Conservation (phyloP, 768 basidiomycete species). For the Pisolithus microcarpus region DNA sequence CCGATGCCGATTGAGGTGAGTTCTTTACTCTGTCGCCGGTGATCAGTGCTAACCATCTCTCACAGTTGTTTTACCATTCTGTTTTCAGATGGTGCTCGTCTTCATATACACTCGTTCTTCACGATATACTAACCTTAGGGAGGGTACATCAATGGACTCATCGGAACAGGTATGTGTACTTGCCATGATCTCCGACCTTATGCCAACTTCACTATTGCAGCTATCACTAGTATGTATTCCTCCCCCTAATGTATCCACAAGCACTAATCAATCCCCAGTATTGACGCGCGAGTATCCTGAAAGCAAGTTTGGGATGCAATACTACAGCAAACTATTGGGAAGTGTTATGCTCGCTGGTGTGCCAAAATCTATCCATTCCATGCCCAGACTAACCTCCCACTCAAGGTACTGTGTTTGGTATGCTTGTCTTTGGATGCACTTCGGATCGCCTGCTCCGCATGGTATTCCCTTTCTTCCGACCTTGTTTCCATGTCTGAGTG, state of each 20-base stretch:
- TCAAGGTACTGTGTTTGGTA: constrained; percentile 82
- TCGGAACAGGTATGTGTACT: constrained; percentile 57
- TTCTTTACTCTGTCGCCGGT: constrained; percentile 18
- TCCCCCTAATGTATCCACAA: neutral
- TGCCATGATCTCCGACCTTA: neutral
- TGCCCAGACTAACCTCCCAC: constrained; percentile 45
- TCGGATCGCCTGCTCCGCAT: constrained; percentile 86
- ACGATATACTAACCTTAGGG: neutral
- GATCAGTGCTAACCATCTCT: too few species aligned
- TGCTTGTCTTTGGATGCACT: constrained; percentile 74
- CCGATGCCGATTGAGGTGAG: neutral
- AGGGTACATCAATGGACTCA: constrained; percentile 80
- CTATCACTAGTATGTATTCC: constrained; percentile 55
- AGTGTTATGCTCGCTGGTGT: constrained; percentile 78
- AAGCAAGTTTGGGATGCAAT: constrained; percentile 39
- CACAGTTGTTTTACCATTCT: constrained; percentile 77
- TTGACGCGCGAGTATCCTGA: constrained; percentile 64
- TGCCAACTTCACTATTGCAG: constrained; percentile 28
- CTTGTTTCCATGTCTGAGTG: constrained; percentile 5
- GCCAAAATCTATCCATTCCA: constrained; percentile 17
- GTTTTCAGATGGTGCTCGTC: constrained; percentile 67
- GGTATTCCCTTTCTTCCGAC: constrained; percentile 37
- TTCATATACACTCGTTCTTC: constrained; percentile 1
- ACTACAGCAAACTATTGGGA: constrained; percentile 57
- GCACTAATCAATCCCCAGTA: constrained; percentile 34